These are phyloP conservation scores for Ilyonectria destructans DNA, from an alignment of 2,329 filamentous ascomycete genomes.

Conservation along the genomic window DNA sequence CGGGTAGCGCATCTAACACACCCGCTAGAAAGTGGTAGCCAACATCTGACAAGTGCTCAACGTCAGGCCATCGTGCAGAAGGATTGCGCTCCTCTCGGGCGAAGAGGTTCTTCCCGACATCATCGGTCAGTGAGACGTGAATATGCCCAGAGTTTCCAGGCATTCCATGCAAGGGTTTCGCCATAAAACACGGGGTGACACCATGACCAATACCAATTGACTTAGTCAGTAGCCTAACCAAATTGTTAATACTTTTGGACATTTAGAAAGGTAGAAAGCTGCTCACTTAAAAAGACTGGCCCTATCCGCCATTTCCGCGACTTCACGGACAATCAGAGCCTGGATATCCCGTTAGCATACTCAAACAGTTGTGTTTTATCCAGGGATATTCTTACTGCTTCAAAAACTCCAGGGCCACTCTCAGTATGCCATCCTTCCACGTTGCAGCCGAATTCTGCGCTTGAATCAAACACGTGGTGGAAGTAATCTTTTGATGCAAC, in stretches of 20 bases:
- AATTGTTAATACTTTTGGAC: conserved; percentile 47
- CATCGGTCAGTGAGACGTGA: conserved; percentile 25
- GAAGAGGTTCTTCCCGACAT: conserved; percentile 76
- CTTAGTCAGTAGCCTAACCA: conserved; percentile 49
- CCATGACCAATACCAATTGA: conserved; percentile 26
- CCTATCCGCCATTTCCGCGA: conserved; percentile 89
- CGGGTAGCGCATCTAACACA: conserved; percentile 78
- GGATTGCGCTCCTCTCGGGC: conserved; percentile 67
- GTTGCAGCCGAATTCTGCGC: conserved; percentile 79
- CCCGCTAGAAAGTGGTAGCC: conserved; percentile 83
- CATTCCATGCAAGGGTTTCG: conserved; percentile 31
- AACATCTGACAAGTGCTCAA: conserved; percentile 77
- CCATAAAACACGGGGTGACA: conserved; percentile 33
- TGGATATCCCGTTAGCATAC: neutral
- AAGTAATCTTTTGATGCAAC: conserved; percentile 87
- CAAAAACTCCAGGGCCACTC: conserved; percentile 75
- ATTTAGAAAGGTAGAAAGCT: neutral
- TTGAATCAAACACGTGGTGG: conserved; percentile 81
- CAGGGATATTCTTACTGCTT: conserved; percentile 43
- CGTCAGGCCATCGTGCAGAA: conserved; percentile 72
- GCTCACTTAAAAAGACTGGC: conserved; percentile 92
- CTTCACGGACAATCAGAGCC: conserved; percentile 87
- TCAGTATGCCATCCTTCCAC: conserved; percentile 91
- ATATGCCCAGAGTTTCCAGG: conserved; percentile 33
- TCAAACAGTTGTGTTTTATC: neutral